phyloP scores from a whole-genome alignment of 2,329 filamentous ascomycete species.

The Spiromastix sp. region DNA sequence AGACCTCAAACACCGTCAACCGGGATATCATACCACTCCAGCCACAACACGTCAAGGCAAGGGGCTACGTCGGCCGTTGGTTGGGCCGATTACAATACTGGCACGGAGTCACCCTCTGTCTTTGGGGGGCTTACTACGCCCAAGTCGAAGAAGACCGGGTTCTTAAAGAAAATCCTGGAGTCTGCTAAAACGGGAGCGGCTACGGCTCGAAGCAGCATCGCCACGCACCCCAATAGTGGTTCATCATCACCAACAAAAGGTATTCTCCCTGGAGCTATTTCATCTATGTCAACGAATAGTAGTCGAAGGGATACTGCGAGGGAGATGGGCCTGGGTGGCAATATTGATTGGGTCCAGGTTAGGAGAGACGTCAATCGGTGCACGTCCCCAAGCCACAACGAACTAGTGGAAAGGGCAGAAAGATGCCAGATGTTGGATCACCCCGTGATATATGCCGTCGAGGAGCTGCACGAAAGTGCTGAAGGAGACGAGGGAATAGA shows the following conservation, averaged over 20 bases:
- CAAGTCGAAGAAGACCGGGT: constrained; percentile 72
- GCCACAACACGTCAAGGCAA: constrained; percentile 54
- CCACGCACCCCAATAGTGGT: constrained; percentile 44
- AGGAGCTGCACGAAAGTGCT: constrained; percentile 72
- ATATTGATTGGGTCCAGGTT: constrained; percentile 90
- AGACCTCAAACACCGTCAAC: constrained; percentile 51
- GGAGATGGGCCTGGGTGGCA: constrained; percentile 58
- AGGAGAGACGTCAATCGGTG: constrained; percentile 91
- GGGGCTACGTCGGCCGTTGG: constrained; percentile 55
- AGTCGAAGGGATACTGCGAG: constrained; percentile 45
- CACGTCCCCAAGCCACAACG: constrained; percentile 83
- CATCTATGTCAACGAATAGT: constrained; percentile 22
- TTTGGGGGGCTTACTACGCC: constrained; percentile 69
- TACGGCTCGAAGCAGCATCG: constrained; percentile 76
- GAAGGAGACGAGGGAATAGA: constrained; percentile 87
- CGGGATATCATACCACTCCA: constrained; percentile 83
- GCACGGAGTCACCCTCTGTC: constrained; percentile 55
- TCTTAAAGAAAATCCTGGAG: constrained; percentile 92
- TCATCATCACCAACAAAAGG: constrained; percentile 40
- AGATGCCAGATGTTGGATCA: constrained; percentile 92
- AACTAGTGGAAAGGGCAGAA: constrained; percentile 73
- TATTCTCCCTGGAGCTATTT: constrained; percentile 37
- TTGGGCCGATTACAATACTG: constrained; percentile 40
- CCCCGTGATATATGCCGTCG: constrained; percentile 76
- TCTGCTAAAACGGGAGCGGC: constrained; percentile 90